A percentile compares a stretch with the other conserved stretches of the same genome.
These are phyloP conservation scores for Cryphonectria carpinicola DNA, from an alignment of 2,329 filamentous ascomycete genomes.

Conservation along the genomic window DNA sequence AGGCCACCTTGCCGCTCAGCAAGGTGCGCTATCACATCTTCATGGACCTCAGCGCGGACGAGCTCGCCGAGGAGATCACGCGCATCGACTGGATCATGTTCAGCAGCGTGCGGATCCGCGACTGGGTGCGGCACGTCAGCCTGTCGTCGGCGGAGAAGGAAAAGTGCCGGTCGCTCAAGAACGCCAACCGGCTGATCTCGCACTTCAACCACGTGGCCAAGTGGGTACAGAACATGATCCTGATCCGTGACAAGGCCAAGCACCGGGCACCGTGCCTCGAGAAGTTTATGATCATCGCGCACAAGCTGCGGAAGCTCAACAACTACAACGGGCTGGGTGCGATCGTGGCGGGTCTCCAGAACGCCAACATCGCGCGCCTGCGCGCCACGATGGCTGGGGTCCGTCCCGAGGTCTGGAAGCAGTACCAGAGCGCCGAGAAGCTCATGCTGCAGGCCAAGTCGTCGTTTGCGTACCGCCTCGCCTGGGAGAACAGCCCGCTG, in stretches of 20 bases:
- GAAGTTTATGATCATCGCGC: constrained; percentile 91
- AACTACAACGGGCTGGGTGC: constrained; percentile 98
- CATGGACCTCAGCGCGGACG: constrained; percentile 83
- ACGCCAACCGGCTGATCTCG: constrained; percentile 91
- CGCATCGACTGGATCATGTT: constrained; percentile 99
- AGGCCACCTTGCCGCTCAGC: constrained; percentile 69
- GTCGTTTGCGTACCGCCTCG: constrained; percentile 92
- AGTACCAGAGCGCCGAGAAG: constrained; percentile 85
- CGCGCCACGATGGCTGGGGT: constrained; percentile 79
- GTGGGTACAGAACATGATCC: constrained; percentile 81
- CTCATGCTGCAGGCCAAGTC: constrained; percentile 93
- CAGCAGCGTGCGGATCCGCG: constrained; percentile 88
- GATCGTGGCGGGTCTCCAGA: constrained; percentile 89
- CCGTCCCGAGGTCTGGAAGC: constrained; percentile 71
- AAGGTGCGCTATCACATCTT: constrained; percentile 90
- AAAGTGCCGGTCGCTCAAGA: constrained; percentile 75
- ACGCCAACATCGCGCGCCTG: constrained; percentile 82
- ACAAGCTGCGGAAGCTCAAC: constrained; percentile 86
- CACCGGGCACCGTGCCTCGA: constrained; percentile 89
- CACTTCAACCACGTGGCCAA: constrained; percentile 88
- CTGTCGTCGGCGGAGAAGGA: constrained; percentile 72
- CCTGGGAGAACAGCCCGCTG: constrained; percentile 92
- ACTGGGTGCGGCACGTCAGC: constrained; percentile 89
- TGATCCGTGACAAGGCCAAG: constrained; percentile 93
- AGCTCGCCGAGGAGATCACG: constrained; percentile 88